Evolutionary conservation across 2,329 filamentous ascomycete species (phyloP), one percentile per base, ranked within the genome.

Genomic region (Aspergillus spinulosporus): DNA sequence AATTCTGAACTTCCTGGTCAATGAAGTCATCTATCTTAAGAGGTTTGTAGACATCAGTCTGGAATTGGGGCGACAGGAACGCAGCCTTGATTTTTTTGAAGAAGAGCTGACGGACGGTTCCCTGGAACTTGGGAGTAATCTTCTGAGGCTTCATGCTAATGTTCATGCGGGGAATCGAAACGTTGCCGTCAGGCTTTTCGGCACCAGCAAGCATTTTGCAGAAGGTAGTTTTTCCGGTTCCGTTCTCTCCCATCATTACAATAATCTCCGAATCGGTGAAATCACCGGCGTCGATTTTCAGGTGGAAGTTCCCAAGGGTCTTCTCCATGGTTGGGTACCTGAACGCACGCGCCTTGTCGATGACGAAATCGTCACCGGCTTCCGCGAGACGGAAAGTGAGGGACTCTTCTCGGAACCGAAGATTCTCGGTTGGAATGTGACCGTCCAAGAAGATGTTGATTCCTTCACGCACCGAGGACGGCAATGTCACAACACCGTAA

Each of bases 111-210:
- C 94, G 91, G 57, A 99, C 94, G 39, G 93, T 99, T 62, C 95
- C 94, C 64, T 92, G 88, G 73, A 96, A 99, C 78, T 97, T 99
- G 72, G 94, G 94, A 2, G 92, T 99, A 70, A 99, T 99, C 70
- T 95, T 99, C 81, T 99, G 94, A 21, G 95, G 95, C 84, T 99
- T 99, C 92, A 97, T 95, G 80, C 88, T 92, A 74, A 99, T 96
- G 80, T 89, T 92, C 92, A 99, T 96, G 65, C 90, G 86, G 12
- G 94, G 94, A 12, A 99, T 84, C 68, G 85, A 85, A 67, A 84
- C 81, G 63, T 82, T 86, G 66, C 84, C 86, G 68, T 99, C 95
- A 6, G 95, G 94, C 79, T 97, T 93, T 66, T 96, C 83, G 39
- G 89, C 90, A 72, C 95, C 95, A 56, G 94, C 94, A 64, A 99